Evolutionary conservation across 352 stramenopile species (phyloP).

Genomic region (Phytophthora ohioensis): DNA sequence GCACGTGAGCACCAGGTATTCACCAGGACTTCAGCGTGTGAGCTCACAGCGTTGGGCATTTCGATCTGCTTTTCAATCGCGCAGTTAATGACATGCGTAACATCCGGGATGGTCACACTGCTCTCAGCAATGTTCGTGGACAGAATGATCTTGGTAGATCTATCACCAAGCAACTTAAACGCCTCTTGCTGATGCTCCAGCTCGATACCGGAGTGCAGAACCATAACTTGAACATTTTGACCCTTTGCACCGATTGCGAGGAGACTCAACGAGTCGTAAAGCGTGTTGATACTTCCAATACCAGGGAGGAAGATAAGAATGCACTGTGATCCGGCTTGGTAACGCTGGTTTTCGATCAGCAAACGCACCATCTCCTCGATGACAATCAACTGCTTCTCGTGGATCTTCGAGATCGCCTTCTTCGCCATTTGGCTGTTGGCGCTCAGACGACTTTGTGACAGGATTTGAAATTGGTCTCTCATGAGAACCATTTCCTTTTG

Average conservation of each 20-base stretch:
- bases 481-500: constrained; percentile 61
- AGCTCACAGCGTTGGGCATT: constrained; percentile 76
- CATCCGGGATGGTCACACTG: constrained; percentile 96
- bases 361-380: constrained; percentile 67
- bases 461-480: constrained; percentile 45
- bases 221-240: constrained; percentile 57
- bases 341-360: constrained; percentile 57
- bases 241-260: constrained; percentile 29
- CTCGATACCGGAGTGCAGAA: constrained; percentile 79
- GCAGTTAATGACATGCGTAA: constrained; percentile 91
- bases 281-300: constrained; percentile 92
- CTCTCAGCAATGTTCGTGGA: constrained; percentile 98
- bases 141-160: constrained; percentile 93
- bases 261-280: constrained; percentile 80
- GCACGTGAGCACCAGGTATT: constrained; percentile 95
- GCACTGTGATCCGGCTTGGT: constrained; percentile 55
- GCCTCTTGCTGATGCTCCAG: constrained; percentile 80
- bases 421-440: constrained; percentile 63
- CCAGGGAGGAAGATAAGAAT: constrained; percentile 97
- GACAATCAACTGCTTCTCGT: constrained; percentile 69
- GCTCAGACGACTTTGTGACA: constrained; percentile 38
- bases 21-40: constrained; percentile 76
- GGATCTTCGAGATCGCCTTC: constrained; percentile 61
- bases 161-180: constrained; percentile 56
- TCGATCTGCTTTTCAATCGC: constrained; percentile 88